A percentile compares a stretch with the other conserved stretches of the same genome.
These are phyloP conservation scores for Chloropicon primus DNA, from an alignment of 139 green algal species.

Conservation along the genomic window DNA sequence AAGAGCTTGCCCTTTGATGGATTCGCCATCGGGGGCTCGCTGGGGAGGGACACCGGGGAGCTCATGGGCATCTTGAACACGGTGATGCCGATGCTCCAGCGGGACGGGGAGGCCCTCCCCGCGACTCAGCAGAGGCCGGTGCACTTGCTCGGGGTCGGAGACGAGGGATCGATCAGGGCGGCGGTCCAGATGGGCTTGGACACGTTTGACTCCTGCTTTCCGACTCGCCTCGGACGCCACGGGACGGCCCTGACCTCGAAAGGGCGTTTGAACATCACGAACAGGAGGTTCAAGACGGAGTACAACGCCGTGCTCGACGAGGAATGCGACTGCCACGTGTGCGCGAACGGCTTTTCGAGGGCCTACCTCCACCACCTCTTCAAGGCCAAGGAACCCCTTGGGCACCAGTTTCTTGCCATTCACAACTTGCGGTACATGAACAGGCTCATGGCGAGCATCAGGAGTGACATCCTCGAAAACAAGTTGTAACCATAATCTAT, in stretches of 20 bases:
- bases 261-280: constrained; percentile 10
- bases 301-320: background rate
- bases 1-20: constrained; percentile 30
- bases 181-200: constrained; percentile 8
- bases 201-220: constrained; percentile 34
- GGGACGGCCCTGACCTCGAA: constrained; percentile 1
- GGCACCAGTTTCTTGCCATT: constrained; percentile 17
- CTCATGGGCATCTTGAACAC: constrained; percentile 23
- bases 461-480: constrained; percentile 26
- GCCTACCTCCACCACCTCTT: constrained; percentile 40
- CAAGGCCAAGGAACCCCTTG: constrained; percentile 36
- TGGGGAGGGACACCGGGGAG: constrained; percentile 29
- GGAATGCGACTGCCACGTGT: constrained; percentile 7
- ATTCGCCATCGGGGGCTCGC: constrained; percentile 29
- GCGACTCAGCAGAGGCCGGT: constrained; percentile 12
- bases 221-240: constrained; percentile 22
- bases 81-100: constrained; percentile 24
- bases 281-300: background rate
- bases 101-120: background rate
- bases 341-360: background rate
- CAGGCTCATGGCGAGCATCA: constrained; percentile 18
- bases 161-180: constrained; percentile 19
- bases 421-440: constrained; percentile 45
- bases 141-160: constrained; percentile 37
- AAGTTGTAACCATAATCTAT: constrained; percentile 26